phyloP scores from a whole-genome alignment of 2,329 filamentous ascomycete species.

The Epichloe sibirici region DNA sequence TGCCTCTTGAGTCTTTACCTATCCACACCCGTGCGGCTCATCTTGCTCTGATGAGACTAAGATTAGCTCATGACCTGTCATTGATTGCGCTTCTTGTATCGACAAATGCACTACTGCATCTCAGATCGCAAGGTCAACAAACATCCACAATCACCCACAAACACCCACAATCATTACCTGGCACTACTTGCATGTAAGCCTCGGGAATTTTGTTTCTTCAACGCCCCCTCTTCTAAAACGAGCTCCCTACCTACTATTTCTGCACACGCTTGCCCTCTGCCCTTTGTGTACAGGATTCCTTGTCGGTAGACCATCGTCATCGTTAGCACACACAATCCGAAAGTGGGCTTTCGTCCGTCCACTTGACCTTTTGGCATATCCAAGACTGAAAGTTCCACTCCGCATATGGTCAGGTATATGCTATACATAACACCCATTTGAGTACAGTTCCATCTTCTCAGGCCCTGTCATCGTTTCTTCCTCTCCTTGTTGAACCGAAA shows the following conservation, averaged over 20 bases:
- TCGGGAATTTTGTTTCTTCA: background rate
- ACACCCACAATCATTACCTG: too few species aligned
- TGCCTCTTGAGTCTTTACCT: background rate
- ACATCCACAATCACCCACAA: background rate
- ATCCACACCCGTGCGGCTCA: background rate
- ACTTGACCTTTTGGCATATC: background rate
- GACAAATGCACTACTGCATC: background rate
- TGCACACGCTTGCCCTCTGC: background rate
- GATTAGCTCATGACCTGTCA: background rate
- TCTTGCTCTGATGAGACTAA: background rate
- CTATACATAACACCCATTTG: background rate
- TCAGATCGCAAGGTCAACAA: background rate
- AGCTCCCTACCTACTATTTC: background rate
- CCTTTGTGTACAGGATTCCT: background rate
- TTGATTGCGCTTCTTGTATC: background rate
- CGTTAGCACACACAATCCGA: background rate
- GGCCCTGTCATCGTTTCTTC: background rate
- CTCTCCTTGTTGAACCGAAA: background rate
- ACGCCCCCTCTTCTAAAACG: background rate
- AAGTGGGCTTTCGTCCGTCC: background rate
- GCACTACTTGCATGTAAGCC: background rate
- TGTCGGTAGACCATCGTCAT: background rate
- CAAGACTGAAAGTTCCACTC: background rate
- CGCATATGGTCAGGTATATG: background rate
- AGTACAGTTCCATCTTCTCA: too few species aligned